These are phyloP conservation scores for Ogataea nitratoaversa DNA, from an alignment of 805 yeast genomes.

Conservation along the genomic window DNA sequence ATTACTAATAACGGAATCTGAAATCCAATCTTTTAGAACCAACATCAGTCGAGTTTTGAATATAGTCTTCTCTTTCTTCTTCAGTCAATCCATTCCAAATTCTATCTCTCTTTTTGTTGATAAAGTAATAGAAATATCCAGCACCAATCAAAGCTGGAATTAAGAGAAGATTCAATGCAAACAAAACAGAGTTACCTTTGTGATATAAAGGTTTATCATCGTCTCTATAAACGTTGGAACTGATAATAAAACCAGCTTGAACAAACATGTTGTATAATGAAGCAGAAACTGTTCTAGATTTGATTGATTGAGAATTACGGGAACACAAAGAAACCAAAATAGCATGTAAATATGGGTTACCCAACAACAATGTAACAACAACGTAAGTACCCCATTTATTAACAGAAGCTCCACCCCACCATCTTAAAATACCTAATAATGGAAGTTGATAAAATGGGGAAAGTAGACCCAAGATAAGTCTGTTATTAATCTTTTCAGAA, in stretches of 20 bases:
- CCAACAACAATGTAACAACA: slow-evolving; percentile 29
- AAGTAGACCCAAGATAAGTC: slow-evolving; percentile 17
- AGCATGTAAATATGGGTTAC: slow-evolving; percentile 49
- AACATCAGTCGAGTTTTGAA: slow-evolving; percentile 40
- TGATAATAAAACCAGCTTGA: slow-evolving; percentile 52
- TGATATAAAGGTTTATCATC: slow-evolving; percentile 58
- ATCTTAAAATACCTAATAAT: slow-evolving; percentile 25
- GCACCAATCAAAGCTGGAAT: slow-evolving; percentile 25
- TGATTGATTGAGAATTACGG: slow-evolving; percentile 55
- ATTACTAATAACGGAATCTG: slow-evolving; percentile 28
- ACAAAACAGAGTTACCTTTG: slow-evolving; percentile 47
- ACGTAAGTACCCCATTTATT: slow-evolving; percentile 27
- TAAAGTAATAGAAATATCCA: slow-evolving; percentile 35
- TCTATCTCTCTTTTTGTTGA: slow-evolving; percentile 41
- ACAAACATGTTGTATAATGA: slow-evolving; percentile 62
- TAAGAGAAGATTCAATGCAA: slow-evolving; percentile 31
- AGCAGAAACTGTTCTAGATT: slow-evolving; percentile 60
- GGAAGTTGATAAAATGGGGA: slow-evolving; percentile 27
- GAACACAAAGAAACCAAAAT: slow-evolving; percentile 59
- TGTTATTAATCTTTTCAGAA: slow-evolving; percentile 32
- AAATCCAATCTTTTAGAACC: slow-evolving; percentile 59
- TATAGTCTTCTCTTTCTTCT: slow-evolving; percentile 49
- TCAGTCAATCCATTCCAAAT: slow-evolving; percentile 48
- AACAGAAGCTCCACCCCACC: slow-evolving; percentile 25
- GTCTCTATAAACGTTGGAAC: slow-evolving; percentile 51